phyloP scores from a whole-genome alignment of 306 rosid species.

The Pyrus betulifolia region DNA sequence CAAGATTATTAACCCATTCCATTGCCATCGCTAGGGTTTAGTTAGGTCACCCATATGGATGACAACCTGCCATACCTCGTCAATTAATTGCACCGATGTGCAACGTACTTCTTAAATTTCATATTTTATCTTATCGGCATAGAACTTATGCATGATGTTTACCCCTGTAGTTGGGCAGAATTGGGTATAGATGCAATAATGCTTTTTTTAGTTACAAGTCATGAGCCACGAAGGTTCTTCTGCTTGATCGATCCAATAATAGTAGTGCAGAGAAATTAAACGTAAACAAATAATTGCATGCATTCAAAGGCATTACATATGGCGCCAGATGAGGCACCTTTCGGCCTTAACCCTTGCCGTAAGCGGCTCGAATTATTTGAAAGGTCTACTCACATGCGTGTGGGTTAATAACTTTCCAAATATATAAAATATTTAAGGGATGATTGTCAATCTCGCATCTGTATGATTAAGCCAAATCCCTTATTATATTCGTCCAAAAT shows the following conservation, averaged over 20 bases:
- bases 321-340: conserved; percentile 14
- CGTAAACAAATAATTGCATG: background rate
- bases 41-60: conserved; percentile 18
- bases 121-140: too few species aligned
- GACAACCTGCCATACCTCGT: conserved; percentile 14
- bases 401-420: background rate
- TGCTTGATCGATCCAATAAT: background rate
- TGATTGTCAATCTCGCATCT: background rate
- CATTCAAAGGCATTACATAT: background rate
- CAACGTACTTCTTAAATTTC: background rate
- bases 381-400: conserved; percentile 9
- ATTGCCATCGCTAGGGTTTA: background rate
- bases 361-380: conserved; percentile 34
- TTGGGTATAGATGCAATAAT: conserved; percentile 1
- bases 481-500: background rate
- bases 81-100: conserved; percentile 7
- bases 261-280: background rate
- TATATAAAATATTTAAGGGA: background rate
- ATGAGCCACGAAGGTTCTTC: background rate
- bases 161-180: background rate
- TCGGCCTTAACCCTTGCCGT: conserved; percentile 24
- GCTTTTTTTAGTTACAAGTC: background rate
- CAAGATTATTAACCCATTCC: background rate
- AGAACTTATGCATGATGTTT: background rate
- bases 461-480: background rate